Base-by-base conservation (phyloP, 2,329 filamentous ascomycete species). In the Diaporthe caulivora region DNA sequence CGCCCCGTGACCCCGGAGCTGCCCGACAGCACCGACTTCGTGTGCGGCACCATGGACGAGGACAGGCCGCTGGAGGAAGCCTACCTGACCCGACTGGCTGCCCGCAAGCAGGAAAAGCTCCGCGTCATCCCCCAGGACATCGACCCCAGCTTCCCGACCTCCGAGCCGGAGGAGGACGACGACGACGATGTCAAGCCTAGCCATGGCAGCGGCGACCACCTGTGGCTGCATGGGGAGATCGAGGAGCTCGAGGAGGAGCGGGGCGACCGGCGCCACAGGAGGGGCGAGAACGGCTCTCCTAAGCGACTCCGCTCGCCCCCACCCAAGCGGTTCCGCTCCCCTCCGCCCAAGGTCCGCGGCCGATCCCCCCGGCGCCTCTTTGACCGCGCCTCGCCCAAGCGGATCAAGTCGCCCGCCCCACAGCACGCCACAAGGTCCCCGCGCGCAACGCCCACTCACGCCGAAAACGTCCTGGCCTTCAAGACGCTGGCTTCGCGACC, bases 21-120 rank as follows among this genome's bases (percentile, higher is more conserved):
- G 15, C 97, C 97, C 1, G 97, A 99, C 82, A 98, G 95, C 83
- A 98, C 97, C 18, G 97, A 99, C 82, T 99, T 99, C 77, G 97
- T 99, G n/a, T 98, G 97, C 80, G 97, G 97, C 73, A 99, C 97
- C 1, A 87, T 99, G 26, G 97, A 99, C 77, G 97, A 99, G 83
- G 97, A 99, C 80, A 92, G 95, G 57, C 95, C 95, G 3, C 85
- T 98, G n/a, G 97, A 99, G 81, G 95, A 95, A 77, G 96, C 95
- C 0, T 99, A 98, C 82, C 89, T 97, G 72, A 94, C 94, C 2
- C 95, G 93, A 78, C 88, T 97, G 73, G 93, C 95, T 79, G 92
- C 94, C 71, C 92, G 94, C 77, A 93, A 95, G 78, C 92, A 92
- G 60, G 92, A 93, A 77, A 98, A 95, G 84, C 93, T 95, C 75